Percentiles rank a stretch among this genome's conserved stretches.
Conservation (phyloP, 768 basidiomycete genomes). For the Serendipita indica region DNA sequence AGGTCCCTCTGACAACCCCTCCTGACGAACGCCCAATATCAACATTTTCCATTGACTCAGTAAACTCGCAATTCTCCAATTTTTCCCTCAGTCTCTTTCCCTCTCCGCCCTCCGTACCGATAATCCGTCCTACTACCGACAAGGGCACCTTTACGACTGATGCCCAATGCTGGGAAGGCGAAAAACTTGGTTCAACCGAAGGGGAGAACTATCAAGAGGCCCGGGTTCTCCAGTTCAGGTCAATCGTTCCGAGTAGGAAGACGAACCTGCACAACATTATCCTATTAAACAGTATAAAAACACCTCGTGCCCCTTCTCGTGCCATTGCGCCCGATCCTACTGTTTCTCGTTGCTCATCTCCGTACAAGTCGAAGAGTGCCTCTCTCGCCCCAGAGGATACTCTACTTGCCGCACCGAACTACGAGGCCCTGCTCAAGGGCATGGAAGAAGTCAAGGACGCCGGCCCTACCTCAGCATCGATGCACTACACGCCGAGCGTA, state of each 20-base stretch:
- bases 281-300: too few species aligned
- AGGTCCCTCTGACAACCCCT: not conserved
- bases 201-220: not conserved
- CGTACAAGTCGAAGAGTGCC: too few species aligned
- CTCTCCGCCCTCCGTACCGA: not conserved
- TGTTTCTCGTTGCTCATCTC: too few species aligned
- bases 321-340: not conserved
- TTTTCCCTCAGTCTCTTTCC: constrained; percentile 7
- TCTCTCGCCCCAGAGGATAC: too few species aligned
- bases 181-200: not conserved
- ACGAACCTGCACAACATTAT: not conserved
- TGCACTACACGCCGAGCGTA: too few species aligned
- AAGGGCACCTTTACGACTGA: not conserved
- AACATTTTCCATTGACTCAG: not conserved
- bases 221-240: not conserved
- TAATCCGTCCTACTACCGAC: not conserved
- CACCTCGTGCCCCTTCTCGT: not conserved
- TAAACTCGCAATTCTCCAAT: not conserved
- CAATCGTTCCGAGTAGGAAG: not conserved
- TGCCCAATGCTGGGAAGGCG: not conserved
- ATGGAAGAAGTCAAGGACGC: too few species aligned
- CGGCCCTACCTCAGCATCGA: too few species aligned
- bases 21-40: not conserved
- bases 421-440: not conserved
- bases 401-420: not conserved